Percentiles rank a stretch among this genome's conserved stretches.
Conservation (phyloP, 2,329 filamentous ascomycete genomes). For the Fusarium illudens region DNA sequence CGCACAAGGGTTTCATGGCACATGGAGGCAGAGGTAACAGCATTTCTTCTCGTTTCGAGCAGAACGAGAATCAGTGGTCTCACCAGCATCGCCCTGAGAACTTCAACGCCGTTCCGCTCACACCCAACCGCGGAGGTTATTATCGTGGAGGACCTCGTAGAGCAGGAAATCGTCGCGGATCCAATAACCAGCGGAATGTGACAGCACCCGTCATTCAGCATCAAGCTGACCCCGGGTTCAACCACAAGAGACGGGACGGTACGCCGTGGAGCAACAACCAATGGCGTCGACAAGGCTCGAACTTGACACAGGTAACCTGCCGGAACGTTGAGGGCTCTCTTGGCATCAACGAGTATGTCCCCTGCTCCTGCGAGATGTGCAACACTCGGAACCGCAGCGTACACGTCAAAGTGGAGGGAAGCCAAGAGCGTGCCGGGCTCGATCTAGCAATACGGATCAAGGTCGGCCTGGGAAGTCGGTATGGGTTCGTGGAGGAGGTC, state of each 20-base stretch:
- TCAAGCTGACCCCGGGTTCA: not conserved
- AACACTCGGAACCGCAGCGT: conserved; percentile 45
- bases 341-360: conserved; percentile 37
- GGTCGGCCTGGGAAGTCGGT: conserved; percentile 40
- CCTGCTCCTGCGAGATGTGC: conserved; percentile 45
- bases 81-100: conserved; percentile 19
- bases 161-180: conserved; percentile 28
- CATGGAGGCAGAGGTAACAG: conserved; percentile 12
- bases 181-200: conserved; percentile 27
- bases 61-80: conserved; percentile 17
- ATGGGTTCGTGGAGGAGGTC: conserved; percentile 46
- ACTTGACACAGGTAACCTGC: conserved; percentile 24
- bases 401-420: conserved; percentile 34
- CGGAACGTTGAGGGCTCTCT: conserved; percentile 32
- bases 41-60: conserved; percentile 16
- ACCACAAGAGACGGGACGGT: conserved; percentile 27
- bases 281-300: conserved; percentile 29
- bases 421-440: not conserved
- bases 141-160: conserved; percentile 24
- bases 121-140: conserved; percentile 14
- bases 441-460: conserved; percentile 45
- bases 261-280: conserved; percentile 19
- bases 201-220: conserved; percentile 27
- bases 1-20: conserved; percentile 1
- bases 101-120: not conserved